phyloP scores from a whole-genome alignment of 805 yeast genomes.

The Candida alai region DNA sequence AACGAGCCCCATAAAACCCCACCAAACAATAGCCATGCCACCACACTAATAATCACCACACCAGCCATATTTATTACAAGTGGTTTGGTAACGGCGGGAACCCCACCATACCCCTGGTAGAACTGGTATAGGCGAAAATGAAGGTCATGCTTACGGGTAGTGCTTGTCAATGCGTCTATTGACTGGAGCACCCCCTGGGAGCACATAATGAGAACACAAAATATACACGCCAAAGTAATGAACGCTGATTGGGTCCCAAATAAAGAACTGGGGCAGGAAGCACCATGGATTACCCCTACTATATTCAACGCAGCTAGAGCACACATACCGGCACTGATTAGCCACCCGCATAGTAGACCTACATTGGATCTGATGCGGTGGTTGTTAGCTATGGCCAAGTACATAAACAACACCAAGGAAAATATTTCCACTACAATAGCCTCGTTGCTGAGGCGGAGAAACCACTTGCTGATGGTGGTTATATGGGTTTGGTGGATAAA shows the following conservation, averaged over 20 bases:
- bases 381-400: slow-evolving; percentile 29
- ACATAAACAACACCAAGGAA: slow-evolving; percentile 18
- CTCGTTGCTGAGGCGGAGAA: slow-evolving; percentile 6
- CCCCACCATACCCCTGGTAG: slow-evolving; percentile 24
- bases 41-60: slow-evolving; percentile 13
- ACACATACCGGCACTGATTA: slow-evolving; percentile 21
- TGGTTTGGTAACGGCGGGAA: slow-evolving; percentile 24
- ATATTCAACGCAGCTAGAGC: slow-evolving; percentile 26
- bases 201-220: slow-evolving; percentile 25
- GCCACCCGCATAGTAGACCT: slow-evolving; percentile 37
- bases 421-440: slow-evolving; percentile 1
- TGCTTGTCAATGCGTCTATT: slow-evolving; percentile 25
- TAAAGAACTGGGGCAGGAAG: too few relatives aligned
- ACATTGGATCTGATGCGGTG: slow-evolving; percentile 32
- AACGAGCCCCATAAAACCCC: slow-evolving; percentile 11
- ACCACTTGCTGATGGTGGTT: slow-evolving; percentile 2
- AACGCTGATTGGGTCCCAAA: too few relatives aligned
- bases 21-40: slow-evolving; percentile 7
- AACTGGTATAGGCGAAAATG: slow-evolving; percentile 24
- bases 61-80: slow-evolving; percentile 19
- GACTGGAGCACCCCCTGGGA: slow-evolving; percentile 27
- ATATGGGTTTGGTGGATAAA: slow-evolving; percentile 4
- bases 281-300: slow-evolving; percentile 14
- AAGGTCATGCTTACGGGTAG: slow-evolving; percentile 14
- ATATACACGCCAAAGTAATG: slow-evolving; percentile 22